Base-by-base conservation (phyloP, 371 early-diverging fungal genomes). In the Chytridiales sp. region DNA sequence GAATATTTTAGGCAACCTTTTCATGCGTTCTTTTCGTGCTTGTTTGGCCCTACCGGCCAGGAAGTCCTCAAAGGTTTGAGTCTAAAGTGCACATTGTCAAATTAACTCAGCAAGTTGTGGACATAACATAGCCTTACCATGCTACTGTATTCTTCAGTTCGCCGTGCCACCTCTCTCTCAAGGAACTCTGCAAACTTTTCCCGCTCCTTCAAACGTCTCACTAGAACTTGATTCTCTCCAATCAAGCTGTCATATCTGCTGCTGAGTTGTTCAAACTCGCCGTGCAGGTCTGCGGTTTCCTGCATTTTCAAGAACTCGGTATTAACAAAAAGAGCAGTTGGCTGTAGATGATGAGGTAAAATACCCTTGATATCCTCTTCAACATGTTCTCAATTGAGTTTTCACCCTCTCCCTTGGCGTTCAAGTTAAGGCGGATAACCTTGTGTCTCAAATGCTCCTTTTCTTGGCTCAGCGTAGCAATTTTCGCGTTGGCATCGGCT, bases 41-140 rank as follows among this genome's bases (percentile, higher is more conserved):
- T 74, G 72, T 26, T 58, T 39, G 9, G 80, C 75, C 5, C 82
- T 47, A 5, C 67, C 52, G 17, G 66, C 42, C 39, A 82, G 40
- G 44, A 82, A 82, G 34, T 76, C 75, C 62, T 82, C 82, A 64
- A 82, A 82, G 30, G 82, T 81, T n/a, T 59, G 55, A 9, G 81
- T 76, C 80, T 79, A 5, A 39, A 34, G 27, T 2, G n/a, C 22
- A 31, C 2, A n/a, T 57, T 30, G 15, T 15, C 1, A 64, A 15
- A 39, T 34, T 19, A 19, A 11, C 34, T 52, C 17, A 30, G 31
- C 3, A 13, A 39, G 15, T 56, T 9, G 46, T 11, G 11, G 8
- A 34, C 6, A 4, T 38, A 40, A n/a, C 44, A 19, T 35, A 5
- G 26, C 32, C n/a, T 35, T 15, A 75, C 79, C 80, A 82, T 77